Evolutionary conservation across 306 rosid species (phyloP), one percentile per base, ranked within the genome.

Genomic region (Astragalus membranaceus): DNA sequence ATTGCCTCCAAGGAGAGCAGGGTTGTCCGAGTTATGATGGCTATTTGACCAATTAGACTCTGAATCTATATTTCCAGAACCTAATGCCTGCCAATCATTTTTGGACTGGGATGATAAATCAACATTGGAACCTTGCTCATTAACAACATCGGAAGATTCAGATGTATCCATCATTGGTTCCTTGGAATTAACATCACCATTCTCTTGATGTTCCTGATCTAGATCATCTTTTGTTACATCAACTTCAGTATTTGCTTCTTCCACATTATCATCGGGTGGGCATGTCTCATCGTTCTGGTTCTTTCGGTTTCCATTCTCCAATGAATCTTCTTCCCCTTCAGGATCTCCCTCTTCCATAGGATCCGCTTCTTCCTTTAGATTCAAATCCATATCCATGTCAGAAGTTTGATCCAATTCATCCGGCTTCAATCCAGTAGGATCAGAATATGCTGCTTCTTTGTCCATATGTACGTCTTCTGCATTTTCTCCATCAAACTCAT

Each of bases 401-500:
- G 89, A 69, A 35, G 64, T 68, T 77, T 82, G 86, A 65, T 93
- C 80, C 56, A 67, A 36, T 46, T 84, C 90, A 50, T 87, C 94
- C 29, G 83, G 86, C 62, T 82, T 78, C 78, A 78, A 49, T 29
- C 81, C 96, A 42, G 81, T 67, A 67, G 86, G 78, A 58, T 90
- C 96, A 36, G 82, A 53, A 81, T 72, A 65, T 4, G 81, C 89
- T 33, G 73, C 82, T 52, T 84, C 88, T 81, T 90, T 85, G 68
- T 93, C 89, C 83, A 78, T 75, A 16, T 84, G 72, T 61, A 77
- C 44, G 12, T 83, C 87, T 10, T 84, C 92, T 1, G 10, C 57
- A 51, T 80, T 70, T 56, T 87, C 92, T 74, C 46, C 80, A 74
- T 33, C 37, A 33, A 51, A 39, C 47, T 79, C 85, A 37, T 20